Base-by-base conservation (phyloP, 2,329 filamentous ascomycete species). In the Colletotrichum lindemuthianum region DNA sequence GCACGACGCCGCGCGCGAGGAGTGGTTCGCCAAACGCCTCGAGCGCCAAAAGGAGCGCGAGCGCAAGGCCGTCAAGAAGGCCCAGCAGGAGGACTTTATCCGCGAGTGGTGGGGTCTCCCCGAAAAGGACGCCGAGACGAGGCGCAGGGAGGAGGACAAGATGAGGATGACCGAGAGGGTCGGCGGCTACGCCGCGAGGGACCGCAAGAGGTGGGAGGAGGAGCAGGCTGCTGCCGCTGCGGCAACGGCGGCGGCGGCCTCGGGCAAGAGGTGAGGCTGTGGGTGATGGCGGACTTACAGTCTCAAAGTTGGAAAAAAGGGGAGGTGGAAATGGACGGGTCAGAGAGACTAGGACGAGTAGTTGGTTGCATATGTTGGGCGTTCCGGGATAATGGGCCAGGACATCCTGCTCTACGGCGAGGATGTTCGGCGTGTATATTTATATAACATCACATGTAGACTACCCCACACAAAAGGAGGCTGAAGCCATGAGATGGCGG, bases 1-100 rank as follows among this genome's bases (percentile, higher is more conserved):
- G 76, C 87, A 96, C 77, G 96, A 99, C 79, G 89, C 88, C 32
- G 96, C 96, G 68, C 84, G 96, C 56, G 92, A 93, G 77, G 93
- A 98, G 75, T 99, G 96, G 96, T 98, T 98, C 77, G 87, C 88
- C 55, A 84, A 87, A 68, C 86, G 92, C 55, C 83, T 92, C 70
- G 87, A 93, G 79, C 84, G 94, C 60, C 86, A 88, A 71, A 81
- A 81, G 61, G 88, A 90, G 76, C 81, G 88, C 41, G 89, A 93
- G 76, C 83, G 84, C 67, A 88, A 89, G 71, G 83, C 85, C 59
- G 79, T 79, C 65, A 80, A 87, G 70, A 85, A 85, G 68, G 78
- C 81, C 57, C 87, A 88, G 71, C 88, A 90, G 78, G 86, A 90
- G 76, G 82, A 83, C 49, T 90, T 90, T 66, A 80, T 89, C 74